phyloP scores from a whole-genome alignment of 192 early-diverging fungal genomes.

The Dispira simplex region DNA sequence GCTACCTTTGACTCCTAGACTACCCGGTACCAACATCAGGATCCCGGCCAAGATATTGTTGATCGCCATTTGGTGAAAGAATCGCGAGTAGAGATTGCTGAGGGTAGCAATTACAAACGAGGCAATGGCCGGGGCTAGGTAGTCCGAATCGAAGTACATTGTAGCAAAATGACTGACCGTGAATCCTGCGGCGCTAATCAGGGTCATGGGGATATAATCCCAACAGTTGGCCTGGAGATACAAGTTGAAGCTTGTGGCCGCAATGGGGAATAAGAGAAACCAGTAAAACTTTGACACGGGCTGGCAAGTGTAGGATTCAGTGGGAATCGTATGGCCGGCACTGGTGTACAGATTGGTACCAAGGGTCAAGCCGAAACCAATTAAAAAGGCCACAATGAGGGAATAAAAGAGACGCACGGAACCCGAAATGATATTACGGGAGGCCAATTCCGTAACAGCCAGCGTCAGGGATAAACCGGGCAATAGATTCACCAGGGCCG shows the following conservation, averaged over 20 bases:
- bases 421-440: constrained; percentile 77
- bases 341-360: constrained; percentile 40
- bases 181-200: constrained; percentile 53
- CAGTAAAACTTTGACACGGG: constrained; percentile 30
- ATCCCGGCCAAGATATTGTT: constrained; percentile 71
- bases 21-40: constrained; percentile 67
- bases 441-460: constrained; percentile 73
- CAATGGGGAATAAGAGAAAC: constrained; percentile 39
- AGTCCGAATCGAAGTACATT: constrained; percentile 29
- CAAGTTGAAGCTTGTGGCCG: constrained; percentile 36
- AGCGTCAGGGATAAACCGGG: constrained; percentile 69
- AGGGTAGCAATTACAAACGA: constrained; percentile 68
- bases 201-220: constrained; percentile 60
- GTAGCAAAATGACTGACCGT: constrained; percentile 45
- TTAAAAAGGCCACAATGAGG: constrained; percentile 59
- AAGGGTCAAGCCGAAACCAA: constrained; percentile 57
- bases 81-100: constrained; percentile 56
- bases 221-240: constrained; percentile 37
- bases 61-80: constrained; percentile 58
- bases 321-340: constrained; percentile 19
- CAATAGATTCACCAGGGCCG: constrained; percentile 42
- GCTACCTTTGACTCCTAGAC: constrained; percentile 47
- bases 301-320: constrained; percentile 17
- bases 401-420: constrained; percentile 69
- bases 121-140: constrained; percentile 43